phyloP scores from a whole-genome alignment of 148 eudicot species.

The Spergularia bocconei region DNA sequence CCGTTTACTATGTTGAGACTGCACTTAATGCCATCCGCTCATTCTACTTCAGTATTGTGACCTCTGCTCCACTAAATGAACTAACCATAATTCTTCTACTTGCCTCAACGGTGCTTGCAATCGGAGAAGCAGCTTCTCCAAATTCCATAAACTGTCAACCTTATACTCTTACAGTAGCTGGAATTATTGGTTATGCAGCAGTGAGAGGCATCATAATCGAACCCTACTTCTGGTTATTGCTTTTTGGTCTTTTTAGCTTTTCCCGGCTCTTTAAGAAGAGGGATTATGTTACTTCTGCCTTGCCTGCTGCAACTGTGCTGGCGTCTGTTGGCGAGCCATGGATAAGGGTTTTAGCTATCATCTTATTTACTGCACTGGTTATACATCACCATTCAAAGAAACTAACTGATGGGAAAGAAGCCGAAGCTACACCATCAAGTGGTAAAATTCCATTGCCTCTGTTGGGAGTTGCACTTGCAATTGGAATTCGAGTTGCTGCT shows the following conservation, averaged over 20 bases:
- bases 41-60: constrained; percentile 54
- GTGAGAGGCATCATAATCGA: constrained; percentile 61
- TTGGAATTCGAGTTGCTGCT: constrained; percentile 66
- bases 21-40: constrained; percentile 48
- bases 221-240: constrained; percentile 58
- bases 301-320: constrained; percentile 68
- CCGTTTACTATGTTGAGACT: constrained; percentile 44
- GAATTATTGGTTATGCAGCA: constrained; percentile 63
- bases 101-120: constrained; percentile 57
- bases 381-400: constrained; percentile 43
- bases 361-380: constrained; percentile 55
- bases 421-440: constrained; percentile 19
- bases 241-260: constrained; percentile 55
- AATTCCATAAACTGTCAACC: constrained; percentile 63
- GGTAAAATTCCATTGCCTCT: constrained; percentile 58
- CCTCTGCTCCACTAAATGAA: constrained; percentile 64
- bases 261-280: constrained; percentile 58
- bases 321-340: constrained; percentile 93
- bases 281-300: constrained; percentile 64
- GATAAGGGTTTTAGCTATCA: constrained; percentile 58
- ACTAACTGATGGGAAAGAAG: constrained; percentile 26
- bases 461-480: constrained; percentile 64
- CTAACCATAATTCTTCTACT: constrained; percentile 52
- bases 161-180: constrained; percentile 56
- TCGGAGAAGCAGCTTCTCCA: constrained; percentile 64